Evolutionary conservation across 2,329 filamentous ascomycete genomes (phyloP), one percentile per base, ranked within the genome.

Genomic region (Fusarium acutatum): DNA sequence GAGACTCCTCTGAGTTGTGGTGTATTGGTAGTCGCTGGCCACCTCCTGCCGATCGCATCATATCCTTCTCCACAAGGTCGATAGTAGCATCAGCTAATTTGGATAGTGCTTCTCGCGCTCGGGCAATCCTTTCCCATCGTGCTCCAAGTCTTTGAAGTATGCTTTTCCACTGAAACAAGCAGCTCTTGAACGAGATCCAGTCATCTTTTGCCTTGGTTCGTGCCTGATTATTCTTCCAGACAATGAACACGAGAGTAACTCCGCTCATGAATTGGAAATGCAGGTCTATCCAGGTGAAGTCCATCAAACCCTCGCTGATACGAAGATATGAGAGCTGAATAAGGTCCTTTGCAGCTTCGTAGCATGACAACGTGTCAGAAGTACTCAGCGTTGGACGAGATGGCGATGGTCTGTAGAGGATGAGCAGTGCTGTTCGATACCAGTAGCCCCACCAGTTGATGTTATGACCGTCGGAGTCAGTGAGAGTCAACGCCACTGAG

Each of bases 241-340:
- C 49, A 0, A 68, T 67, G 11, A 68, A 52, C 0, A 68, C 49
- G 3, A 68, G 17, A 3, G 65, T 68, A 1, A 68, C 43, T 3
- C 65, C 65, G 7, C 65, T 68, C 64, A 68, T 68, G n/a, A 68
- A 68, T 3, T 68, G 65, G 3, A 68, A 68, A 11, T 68, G 54
- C 0, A 68, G 35, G 7, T 68, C 64, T 18, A 68, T 40, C 65
- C 64, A 68, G 18, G 65, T 68, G 12, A 68, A 68, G 3, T 68
- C 65, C n/a, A 60, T 60, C 0, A 68, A 4, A 3, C 65, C 40
- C 5, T 68, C 65, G 5, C 30, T 68, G 1, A 68, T 43, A 2
- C 65, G 65, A 7, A 68, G 64, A 1, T 68, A 68, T 3, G 65
- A 68, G 0, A 68, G 52, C 20, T 68, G 65, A 3, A 68, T 68